Evolutionary conservation across 345 rosid species (phyloP), one percentile per base, ranked within the genome.

Genomic region (Citrus unshiu): DNA sequence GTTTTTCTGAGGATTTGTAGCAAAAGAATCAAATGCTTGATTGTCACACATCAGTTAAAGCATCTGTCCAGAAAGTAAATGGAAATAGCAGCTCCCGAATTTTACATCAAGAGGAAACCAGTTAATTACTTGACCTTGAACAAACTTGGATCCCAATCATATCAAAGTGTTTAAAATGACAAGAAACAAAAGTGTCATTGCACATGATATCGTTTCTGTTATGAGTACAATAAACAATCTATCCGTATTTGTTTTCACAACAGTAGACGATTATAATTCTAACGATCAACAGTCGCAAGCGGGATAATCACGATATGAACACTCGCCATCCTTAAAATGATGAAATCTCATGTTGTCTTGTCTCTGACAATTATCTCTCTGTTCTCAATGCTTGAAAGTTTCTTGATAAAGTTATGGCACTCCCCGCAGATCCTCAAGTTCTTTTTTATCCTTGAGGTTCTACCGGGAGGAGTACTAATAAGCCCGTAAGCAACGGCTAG

Each of bases 401-500:
- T 58, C 73, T 77, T 54, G 22, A 77, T 35, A 18, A 77, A 77
- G 64, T 77, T 68, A 64, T 68, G 79, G 43, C 67, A 77, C 18
- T 77, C 74, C 13, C 74, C 58, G 30, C 74, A 77, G 40, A 77
- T 77, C 40, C 79, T 77, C 30, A 77, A 40, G 25, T 77, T 57
- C 67, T 77, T 77, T 10, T 68, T 77, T 34, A 77, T 68, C 37
- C 79, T 68, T 37, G 68, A 63, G 25, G 73, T n/a, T 10, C 73
- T 57, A 2, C 79, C 73, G 9, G 67, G 67, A 37, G 66, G 73
- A 32, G 73, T 68, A 21, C 65, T 37, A 37, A 37, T 57, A 62
- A 77, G 79, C 66, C 79, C 73, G 9, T 37, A 68, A 56, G 67
- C 79, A 77, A 77, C 56, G 73, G 79, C 73, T 39, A 77, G 56